These are phyloP conservation scores for Aspergillus fijiensis DNA, from an alignment of 2,329 filamentous ascomycete genomes.

Conservation along the genomic window DNA sequence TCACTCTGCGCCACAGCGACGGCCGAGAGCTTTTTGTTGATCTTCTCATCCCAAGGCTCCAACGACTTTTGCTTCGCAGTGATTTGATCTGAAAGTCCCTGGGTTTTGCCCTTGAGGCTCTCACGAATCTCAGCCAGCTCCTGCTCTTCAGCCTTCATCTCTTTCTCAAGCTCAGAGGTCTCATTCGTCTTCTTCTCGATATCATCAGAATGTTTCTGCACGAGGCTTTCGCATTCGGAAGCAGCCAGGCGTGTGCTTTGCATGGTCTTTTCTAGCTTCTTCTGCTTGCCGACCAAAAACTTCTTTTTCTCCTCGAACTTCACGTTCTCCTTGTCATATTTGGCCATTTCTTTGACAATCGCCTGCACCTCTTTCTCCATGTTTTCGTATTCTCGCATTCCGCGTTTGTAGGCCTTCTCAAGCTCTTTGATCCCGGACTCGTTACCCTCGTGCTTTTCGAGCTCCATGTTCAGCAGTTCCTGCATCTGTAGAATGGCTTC, in stretches of 20 bases:
- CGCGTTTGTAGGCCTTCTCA: conserved; percentile 78
- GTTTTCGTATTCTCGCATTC: conserved; percentile 77
- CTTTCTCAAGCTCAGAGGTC: conserved; percentile 71
- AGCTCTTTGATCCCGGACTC: conserved; percentile 88
- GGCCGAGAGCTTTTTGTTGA: conserved; percentile 91
- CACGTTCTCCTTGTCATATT: conserved; percentile 93
- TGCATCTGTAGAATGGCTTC: conserved; percentile 93
- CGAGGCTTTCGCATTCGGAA: conserved; percentile 72
- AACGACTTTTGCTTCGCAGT: conserved; percentile 87
- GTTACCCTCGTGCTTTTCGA: conserved; percentile 87
- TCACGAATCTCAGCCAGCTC: conserved; percentile 83
- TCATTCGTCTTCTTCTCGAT: conserved; percentile 75
- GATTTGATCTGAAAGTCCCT: conserved; percentile 90
- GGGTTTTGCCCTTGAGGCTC: conserved; percentile 89
- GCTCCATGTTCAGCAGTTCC: conserved; percentile 76
- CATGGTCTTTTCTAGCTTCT: conserved; percentile 90
- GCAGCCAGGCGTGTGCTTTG: conserved; percentile 71
- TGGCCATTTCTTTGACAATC: conserved; percentile 81
- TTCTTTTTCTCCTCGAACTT: conserved; percentile 98
- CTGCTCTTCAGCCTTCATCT: conserved; percentile 74
- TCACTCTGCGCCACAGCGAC: conserved; percentile 95
- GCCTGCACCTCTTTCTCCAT: conserved; percentile 79
- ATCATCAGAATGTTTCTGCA: conserved; percentile 74
- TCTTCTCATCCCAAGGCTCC: conserved; percentile 95
- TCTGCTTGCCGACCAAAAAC: conserved; percentile 84